Percentiles rank a stretch among this genome's conserved stretches.
Evolutionary conservation across 176 grass and related monocot genomes (phyloP).

Genomic region (Aegilops longissima): DNA sequence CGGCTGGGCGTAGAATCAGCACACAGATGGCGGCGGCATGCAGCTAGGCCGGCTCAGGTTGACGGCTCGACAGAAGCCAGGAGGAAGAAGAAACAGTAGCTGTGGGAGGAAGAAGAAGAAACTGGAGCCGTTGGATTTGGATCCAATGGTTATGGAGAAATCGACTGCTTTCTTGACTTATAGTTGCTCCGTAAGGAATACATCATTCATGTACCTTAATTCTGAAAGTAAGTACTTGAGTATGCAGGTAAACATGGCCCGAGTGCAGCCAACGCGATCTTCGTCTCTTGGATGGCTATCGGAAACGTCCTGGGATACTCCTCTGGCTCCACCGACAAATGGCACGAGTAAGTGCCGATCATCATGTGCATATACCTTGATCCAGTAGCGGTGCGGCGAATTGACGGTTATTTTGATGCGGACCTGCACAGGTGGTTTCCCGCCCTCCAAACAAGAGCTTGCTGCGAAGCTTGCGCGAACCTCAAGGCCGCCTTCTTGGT

Average conservation of each 20-base stretch:
- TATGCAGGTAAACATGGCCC: conserved; percentile 51
- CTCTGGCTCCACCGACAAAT: conserved; percentile 63
- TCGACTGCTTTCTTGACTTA: too few species aligned
- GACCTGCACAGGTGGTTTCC: conserved; percentile 67
- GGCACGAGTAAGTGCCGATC: conserved; percentile 44
- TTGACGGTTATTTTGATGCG: not conserved
- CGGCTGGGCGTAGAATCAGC: too few species aligned
- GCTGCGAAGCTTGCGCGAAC: conserved; percentile 78
- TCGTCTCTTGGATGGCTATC: conserved; percentile 85
- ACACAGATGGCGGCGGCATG: too few species aligned
- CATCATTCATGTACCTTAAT: not conserved
- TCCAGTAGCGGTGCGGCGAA: too few species aligned
- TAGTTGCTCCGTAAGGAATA: not conserved
- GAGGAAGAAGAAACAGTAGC: too few species aligned
- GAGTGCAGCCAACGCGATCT: conserved; percentile 75
- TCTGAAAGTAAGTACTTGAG: not conserved
- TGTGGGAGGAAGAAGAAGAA: too few species aligned
- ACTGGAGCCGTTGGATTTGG: too few species aligned
- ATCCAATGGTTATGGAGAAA: too few species aligned
- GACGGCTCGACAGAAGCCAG: too few species aligned
- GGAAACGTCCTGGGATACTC: conserved; percentile 85
- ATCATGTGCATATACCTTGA: not conserved
- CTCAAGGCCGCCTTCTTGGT: conserved; percentile 81
- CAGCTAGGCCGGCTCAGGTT: too few species aligned
- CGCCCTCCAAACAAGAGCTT: conserved; percentile 63